Base-by-base conservation (phyloP, 495 filamentous ascomycete species). In the Letharia lupina region DNA sequence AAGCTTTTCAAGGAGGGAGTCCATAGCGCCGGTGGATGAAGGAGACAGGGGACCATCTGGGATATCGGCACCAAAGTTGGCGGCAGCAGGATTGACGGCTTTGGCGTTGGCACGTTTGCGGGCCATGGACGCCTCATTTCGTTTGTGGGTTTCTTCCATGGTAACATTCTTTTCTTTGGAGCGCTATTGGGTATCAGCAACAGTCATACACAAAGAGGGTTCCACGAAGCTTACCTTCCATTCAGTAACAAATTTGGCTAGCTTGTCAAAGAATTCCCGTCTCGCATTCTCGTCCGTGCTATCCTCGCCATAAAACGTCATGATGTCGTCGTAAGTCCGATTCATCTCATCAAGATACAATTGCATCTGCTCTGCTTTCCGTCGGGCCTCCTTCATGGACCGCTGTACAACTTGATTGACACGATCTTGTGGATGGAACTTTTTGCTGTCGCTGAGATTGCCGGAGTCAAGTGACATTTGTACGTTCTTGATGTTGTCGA, bases 251-350 rank as follows among this genome's bases (percentile, higher is more conserved):
- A 98, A 98, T 31, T 83, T 76, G n/a, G 92, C 91, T 70, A 98
- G 83, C 79, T 98, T 98, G 60, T 87, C 82, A 70, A 98, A 98
- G 83, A 98, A 98, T 73, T 96, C 93, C 67, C 95, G 84, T 63
- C 93, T 85, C n/a, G 92, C 90, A 73, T 90, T 94, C 42, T 98
- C 94, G 73, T 98, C 95, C 20, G 82, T 81, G 44, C 88, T 87
- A 73, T 98, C 95, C 77, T 98, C 94, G 65, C 94, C 94, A 73
- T 96, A 98, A 79, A 97, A 97, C 31, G 87, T 83, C 87, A 98
- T 91, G 67, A 98, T 96, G 75, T 97, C 91, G 69, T 97, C 90
- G 77, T 93, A 98, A 8, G 89, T 88, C 69, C 89, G 85, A 61
- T 83, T 78, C 92, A 96, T 96, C 71, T 96, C 91, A 67, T 96